Base-by-base conservation (phyloP, 2,329 filamentous ascomycete species). In the Lachnellula willkommii region DNA sequence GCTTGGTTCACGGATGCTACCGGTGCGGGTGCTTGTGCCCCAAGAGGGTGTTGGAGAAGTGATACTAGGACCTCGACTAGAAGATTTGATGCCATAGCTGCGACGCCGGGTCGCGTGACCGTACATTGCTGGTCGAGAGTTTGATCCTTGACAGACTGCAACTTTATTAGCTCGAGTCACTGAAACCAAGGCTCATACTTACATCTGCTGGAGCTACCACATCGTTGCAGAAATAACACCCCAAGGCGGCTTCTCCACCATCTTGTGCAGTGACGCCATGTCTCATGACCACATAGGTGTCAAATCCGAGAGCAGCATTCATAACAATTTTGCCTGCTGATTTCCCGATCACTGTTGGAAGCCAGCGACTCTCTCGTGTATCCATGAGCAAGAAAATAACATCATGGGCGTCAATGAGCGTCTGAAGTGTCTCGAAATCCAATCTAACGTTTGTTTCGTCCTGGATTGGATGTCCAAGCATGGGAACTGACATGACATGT, bases 141-240 rank as follows among this genome's bases (percentile, higher is more conserved):
- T 65, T 92, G 89, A 67, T 96, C 91, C 72, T 93, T 96, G 68
- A 96, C 82, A 2, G 91, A 96, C 89, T 95, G 66, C 49, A 57
- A 28, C n/a, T 28, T 54, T 45, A 52, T 56, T 60, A 67, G 63
- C 39, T 45, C 11, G 15, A 36, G 28, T 45, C 26, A 43, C 37
- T 47, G 12, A 15, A 26, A 45, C 5, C 5, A 0, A 22, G 20
- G n/a, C 39, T 24, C 15, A 8, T 43, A 80, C 87, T 83, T 76
- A 95, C 92, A 75, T 97, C 90, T 60, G 87, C 87, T 22, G 94
- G 94, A 6, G 93, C 90, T 50, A 97, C 93, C 26, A 99, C 93
- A 70, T 99, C 94, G 67, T 95, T 97, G 74, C 94, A 99, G 73
- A 97, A 99, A 71, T 99, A 99, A 73, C 94, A 99, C 9, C 94